These are phyloP conservation scores for Ottelia alismoides DNA, from an alignment of 106 monocot genomes.

Conservation along the genomic window DNA sequence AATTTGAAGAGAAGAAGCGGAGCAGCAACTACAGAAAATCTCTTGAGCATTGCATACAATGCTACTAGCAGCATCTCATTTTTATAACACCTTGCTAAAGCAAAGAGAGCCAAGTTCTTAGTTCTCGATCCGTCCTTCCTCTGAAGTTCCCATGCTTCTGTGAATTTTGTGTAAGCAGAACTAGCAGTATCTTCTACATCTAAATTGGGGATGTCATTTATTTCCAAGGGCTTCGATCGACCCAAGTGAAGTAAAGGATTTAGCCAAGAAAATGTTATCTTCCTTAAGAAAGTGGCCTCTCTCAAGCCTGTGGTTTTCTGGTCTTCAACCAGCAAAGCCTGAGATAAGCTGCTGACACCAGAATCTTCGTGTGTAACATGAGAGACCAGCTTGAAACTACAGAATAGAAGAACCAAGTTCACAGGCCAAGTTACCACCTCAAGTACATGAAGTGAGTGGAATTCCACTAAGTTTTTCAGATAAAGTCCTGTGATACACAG, in stretches of 20 bases:
- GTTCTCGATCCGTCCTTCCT: too few relatives aligned
- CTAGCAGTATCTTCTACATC: conserved; percentile 40
- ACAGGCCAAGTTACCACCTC: conserved; percentile 13
- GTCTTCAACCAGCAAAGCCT: conserved; percentile 18
- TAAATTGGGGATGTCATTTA: conserved; percentile 46
- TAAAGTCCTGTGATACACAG: neutral
- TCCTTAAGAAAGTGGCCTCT: conserved; percentile 33
- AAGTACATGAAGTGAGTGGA: conserved; percentile 4
- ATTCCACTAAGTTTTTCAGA: conserved; percentile 2
- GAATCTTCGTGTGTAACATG: too few relatives aligned
- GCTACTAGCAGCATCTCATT: conserved; percentile 53
- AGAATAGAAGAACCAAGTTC: conserved; percentile 31
- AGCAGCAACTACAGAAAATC: conserved; percentile 16
- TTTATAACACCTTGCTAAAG: conserved; percentile 46
- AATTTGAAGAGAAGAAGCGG: conserved; percentile 61
- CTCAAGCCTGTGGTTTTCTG: conserved; percentile 9
- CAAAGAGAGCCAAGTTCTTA: conserved; percentile 26
- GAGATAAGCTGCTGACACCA: conserved; percentile 12
- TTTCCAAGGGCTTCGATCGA: conserved; percentile 29
- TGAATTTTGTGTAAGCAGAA: conserved; percentile 35
- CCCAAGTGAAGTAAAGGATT: conserved; percentile 57
- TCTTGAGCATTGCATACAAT: conserved; percentile 49
- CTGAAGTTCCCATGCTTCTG: conserved; percentile 28
- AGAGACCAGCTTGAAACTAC: conserved; percentile 7
- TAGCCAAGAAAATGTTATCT: conserved; percentile 71